These are phyloP conservation scores for Aspergillus nanangensis DNA, from an alignment of 495 filamentous ascomycete genomes.

Conservation along the genomic window DNA sequence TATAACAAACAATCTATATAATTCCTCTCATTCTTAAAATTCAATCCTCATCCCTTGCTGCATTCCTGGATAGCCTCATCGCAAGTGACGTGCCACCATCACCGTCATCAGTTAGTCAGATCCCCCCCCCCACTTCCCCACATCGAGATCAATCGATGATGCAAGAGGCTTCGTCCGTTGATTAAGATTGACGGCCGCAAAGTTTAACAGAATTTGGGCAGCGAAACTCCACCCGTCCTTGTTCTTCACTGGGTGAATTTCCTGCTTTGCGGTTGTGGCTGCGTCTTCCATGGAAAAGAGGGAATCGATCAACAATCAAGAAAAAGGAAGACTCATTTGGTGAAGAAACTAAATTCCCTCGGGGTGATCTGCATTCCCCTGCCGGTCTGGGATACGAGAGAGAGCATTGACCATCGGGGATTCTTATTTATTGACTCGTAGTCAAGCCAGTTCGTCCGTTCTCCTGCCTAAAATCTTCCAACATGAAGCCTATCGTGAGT, in stretches of 20 bases:
- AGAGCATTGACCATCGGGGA: neutral
- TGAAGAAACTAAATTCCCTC: no score
- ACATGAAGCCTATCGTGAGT: neutral
- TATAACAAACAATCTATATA: no score
- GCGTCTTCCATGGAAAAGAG: no score
- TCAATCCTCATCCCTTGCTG: neutral
- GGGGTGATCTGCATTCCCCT: no score
- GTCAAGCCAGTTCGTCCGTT: neutral
- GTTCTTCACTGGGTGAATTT: no score
- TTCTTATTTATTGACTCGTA: neutral
- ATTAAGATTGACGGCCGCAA: neutral
- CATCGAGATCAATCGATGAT: neutral
- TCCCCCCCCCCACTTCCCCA: neutral
- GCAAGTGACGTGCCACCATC: neutral
- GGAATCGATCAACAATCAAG: no score
- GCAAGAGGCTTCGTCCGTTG: slow-evolving; percentile 7
- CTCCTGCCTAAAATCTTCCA: neutral
- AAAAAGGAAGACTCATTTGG: no score
- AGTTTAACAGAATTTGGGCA: no score
- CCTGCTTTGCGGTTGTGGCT: no score
- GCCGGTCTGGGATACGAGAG: slow-evolving; percentile 13
- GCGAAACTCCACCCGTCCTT: neutral
- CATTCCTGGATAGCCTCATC: neutral
- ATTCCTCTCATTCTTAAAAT: no score
- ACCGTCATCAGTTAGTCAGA: neutral